Evolutionary conservation across 352 stramenopile genomes (phyloP), one percentile per base, ranked within the genome.

Genomic region (Aphanomyces euteiches): DNA sequence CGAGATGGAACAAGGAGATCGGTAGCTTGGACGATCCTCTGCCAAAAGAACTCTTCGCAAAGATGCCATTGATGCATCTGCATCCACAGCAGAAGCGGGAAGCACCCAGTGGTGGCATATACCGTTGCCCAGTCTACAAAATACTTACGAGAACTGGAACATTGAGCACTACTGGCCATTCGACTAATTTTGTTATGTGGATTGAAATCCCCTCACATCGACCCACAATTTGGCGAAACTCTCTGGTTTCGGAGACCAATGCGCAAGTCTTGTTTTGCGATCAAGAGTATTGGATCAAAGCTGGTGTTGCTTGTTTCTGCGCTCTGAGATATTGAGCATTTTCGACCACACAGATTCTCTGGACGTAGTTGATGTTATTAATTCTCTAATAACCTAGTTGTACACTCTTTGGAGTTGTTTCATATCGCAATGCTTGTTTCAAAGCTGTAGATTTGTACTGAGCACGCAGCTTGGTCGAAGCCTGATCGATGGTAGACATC

Each of bases 111-210:
- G 81, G 83, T 56, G 87, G 88, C 45, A 86, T 98, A 56, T 98
- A 98, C 60, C 89, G 90, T 21, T 98, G 92, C 50, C 95, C 95
- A 0, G 88, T 98, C 38, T 98, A 98, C 81, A 98, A 98, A 77
- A 95, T 98, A 47, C 83, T 98, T 56, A 97, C 88, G 21, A 79
- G 94, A 56, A 88, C 84, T 19, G 91, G 90, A 19, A 96, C 87
- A 17, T 76, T 97, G 7, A 94, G 87, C 0, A 97, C 91, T 10
- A 97, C 91, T 3, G 91, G 91, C 5, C 91, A 97, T 70, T 93
- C 80, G 17, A 97, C 91, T n/a, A 97, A 98, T 78, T 98, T 98
- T 76, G 85, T 98, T 66, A 94, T 97, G 75, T 98, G 91, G 92
- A 94, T 98, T 72, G 90, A 97, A 72, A 83, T 98, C 37, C 92